Evolutionary conservation across 768 basidiomycete species (phyloP).

Genomic region (Rhodocollybia butyracea): DNA sequence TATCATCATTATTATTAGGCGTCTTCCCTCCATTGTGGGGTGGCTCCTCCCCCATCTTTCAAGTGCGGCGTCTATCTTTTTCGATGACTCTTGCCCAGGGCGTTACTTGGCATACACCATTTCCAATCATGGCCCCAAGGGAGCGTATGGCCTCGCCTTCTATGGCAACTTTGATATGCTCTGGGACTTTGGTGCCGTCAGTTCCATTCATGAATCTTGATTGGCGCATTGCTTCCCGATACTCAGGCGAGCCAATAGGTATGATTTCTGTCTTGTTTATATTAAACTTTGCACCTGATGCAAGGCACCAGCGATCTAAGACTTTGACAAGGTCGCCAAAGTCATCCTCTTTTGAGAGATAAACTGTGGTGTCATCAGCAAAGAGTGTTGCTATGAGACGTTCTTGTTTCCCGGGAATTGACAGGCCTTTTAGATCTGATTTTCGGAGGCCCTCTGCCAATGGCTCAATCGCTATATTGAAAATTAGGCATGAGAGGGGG

Average conservation of each 20-base stretch:
- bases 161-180: conserved; percentile 8
- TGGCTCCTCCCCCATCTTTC: conserved; percentile 9
- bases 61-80: conserved; percentile 13
- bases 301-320: conserved; percentile 7
- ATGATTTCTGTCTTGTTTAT: conserved; percentile 19
- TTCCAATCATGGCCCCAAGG: conserved; percentile 21
- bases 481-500: conserved; percentile 36
- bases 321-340: conserved; percentile 3
- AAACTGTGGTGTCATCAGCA: conserved; percentile 9
- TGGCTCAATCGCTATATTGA: conserved; percentile 38
- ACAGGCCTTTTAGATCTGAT: conserved; percentile 25
- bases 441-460: conserved; percentile 27
- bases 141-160: conserved; percentile 14
- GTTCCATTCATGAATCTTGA: background rate
- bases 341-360: conserved; percentile 8
- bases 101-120: conserved; percentile 7
- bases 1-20: conserved; percentile 13
- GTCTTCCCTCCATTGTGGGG: conserved; percentile 17
- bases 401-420: conserved; percentile 8
- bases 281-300: conserved; percentile 17
- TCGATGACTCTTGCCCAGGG: conserved; percentile 15
- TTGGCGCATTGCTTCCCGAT: background rate
- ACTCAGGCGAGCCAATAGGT: conserved; percentile 10
- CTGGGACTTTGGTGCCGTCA: background rate
- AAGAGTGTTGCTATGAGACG: background rate